A percentile compares a stretch with the other conserved stretches of the same genome.
These are phyloP conservation scores for Chaetothyriales sp. DNA, from an alignment of 2,329 filamentous ascomycete species.

Conservation along the genomic window DNA sequence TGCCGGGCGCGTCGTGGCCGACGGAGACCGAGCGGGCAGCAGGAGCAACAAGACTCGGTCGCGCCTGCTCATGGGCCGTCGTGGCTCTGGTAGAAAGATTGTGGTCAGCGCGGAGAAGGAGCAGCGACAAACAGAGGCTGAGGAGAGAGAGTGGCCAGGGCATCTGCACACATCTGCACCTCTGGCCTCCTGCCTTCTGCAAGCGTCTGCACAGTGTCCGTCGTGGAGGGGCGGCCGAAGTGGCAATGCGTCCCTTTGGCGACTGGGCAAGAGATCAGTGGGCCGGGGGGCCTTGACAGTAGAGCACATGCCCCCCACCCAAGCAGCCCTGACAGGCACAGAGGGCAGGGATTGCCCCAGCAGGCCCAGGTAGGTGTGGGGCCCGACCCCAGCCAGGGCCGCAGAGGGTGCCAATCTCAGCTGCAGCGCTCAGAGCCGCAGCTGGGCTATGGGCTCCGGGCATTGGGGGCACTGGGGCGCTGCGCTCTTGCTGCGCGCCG, in stretches of 20 bases:
- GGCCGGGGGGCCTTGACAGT: no score
- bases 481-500: no score
- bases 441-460: background rate
- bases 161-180: no score
- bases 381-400: no score
- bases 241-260: background rate
- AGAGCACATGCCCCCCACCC: background rate
- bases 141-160: no score
- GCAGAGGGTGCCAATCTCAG: background rate
- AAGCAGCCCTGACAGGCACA: background rate
- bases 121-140: no score
- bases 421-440: background rate
- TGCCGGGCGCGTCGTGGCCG: background rate
- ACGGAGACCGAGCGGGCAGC: background rate
- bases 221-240: no score
- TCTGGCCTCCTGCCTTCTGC: no score
- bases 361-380: background rate
- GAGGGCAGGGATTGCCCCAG: background rate
- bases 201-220: no score
- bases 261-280: background rate
- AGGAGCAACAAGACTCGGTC: background rate
- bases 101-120: no score
- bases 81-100: background rate
- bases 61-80: background rate
- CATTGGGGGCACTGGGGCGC: no score